A percentile compares a stretch with the other conserved stretches of the same genome.
Conservation (phyloP, 1,284 basidiomycete species). For the Apiotrichum mycotoxinovorans region DNA sequence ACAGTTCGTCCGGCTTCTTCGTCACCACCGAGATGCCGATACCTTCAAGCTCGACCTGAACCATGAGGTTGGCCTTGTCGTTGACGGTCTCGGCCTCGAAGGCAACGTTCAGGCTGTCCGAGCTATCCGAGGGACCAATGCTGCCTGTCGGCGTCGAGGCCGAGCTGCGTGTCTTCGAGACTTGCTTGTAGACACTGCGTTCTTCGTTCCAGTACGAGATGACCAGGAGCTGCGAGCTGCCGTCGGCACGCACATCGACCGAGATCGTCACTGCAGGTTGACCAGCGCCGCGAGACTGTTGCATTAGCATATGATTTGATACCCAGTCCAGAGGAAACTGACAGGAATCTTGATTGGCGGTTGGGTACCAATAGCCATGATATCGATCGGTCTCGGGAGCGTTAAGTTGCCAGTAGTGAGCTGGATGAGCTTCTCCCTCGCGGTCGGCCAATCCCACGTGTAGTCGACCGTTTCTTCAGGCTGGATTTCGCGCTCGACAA, state of each 20-base stretch:
- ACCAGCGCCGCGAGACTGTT: conserved; percentile 2
- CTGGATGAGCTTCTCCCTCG: conserved; percentile 73
- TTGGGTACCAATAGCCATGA: conserved; percentile 93
- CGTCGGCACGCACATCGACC: conserved; percentile 89
- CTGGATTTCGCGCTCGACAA: conserved; percentile 22
- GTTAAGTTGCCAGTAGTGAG: conserved; percentile 60
- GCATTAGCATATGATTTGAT: conserved; percentile 7
- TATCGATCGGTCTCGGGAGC: conserved; percentile 72
- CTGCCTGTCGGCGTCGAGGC: conserved; percentile 2
- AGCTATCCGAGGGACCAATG: conserved; percentile 17
- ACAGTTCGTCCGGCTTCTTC: conserved; percentile 78
- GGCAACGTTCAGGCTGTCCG: conserved; percentile 40
- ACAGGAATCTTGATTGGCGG: conserved; percentile 76
- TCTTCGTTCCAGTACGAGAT: conserved; percentile 86
- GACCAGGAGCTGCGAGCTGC: conserved; percentile 76
- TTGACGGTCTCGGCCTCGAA: conserved; percentile 84
- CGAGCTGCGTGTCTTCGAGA: conserved; percentile 46
- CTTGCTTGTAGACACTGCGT: conserved; percentile 82
- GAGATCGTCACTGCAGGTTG: conserved; percentile 66
- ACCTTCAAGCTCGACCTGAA: conserved; percentile 79
- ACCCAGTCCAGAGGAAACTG: conserved; percentile 9
- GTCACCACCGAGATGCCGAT: conserved; percentile 93
- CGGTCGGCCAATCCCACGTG: conserved; percentile 93
- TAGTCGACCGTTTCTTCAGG: conserved; percentile 54
- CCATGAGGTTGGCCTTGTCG: conserved; percentile 63